Percentiles rank a stretch among this genome's conserved stretches.
Conservation (phyloP, 345 rosid species). For the Pugionium dolabratum region DNA sequence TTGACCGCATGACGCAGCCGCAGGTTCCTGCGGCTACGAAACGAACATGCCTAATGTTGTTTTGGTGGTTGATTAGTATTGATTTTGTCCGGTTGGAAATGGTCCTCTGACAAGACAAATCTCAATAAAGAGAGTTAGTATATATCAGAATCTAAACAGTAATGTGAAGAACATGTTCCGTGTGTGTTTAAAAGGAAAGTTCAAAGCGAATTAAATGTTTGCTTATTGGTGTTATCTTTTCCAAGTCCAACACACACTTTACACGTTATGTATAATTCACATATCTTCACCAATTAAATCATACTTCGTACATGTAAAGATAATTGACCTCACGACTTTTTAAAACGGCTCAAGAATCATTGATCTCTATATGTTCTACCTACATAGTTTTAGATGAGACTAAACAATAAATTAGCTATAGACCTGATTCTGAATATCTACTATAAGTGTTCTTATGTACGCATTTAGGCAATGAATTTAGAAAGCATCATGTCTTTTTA, state of each 20-base stretch:
- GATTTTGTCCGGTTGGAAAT: conserved; percentile 19
- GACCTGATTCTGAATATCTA: conserved; percentile 14
- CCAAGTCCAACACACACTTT: conserved; percentile 22
- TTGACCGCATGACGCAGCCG: too few relatives aligned
- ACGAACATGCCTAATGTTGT: too few relatives aligned
- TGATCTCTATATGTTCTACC: neutral
- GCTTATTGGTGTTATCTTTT: conserved; percentile 9
- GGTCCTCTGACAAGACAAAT: conserved; percentile 22
- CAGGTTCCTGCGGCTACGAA: too few relatives aligned
- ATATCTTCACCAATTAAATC: neutral
- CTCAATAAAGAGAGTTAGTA: neutral
- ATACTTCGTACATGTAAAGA: neutral
- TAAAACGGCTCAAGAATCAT: neutral
- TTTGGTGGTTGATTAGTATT: neutral
- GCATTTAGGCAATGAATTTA: neutral
- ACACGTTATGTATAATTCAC: conserved; percentile 6
- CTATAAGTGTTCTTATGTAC: neutral
- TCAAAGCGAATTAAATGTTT: conserved; percentile 35
- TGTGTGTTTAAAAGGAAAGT: conserved; percentile 30
- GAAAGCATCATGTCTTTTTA: conserved; percentile 29
- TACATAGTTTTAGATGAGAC: neutral
- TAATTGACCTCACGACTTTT: neutral
- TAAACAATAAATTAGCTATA: neutral
- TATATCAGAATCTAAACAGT: conserved; percentile 15
- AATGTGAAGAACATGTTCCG: conserved; percentile 34